Evolutionary conservation across 176 grass and related monocot genomes (phyloP).

Genomic region (Oryza australiensis): DNA sequence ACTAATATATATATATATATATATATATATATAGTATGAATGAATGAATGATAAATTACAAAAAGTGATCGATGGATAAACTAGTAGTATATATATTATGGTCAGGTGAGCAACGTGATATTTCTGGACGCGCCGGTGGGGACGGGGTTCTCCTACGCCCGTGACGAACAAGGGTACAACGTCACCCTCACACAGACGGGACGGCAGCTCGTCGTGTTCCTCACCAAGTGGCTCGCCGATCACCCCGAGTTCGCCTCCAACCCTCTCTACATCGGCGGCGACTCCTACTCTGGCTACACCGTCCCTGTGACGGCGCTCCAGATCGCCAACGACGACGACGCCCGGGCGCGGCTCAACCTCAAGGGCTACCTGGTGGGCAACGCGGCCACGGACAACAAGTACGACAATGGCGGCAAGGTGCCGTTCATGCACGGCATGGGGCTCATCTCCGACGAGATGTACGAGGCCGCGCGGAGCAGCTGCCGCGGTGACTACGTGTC

Average conservation of each 20-base stretch:
- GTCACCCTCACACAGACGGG: conserved; percentile 45
- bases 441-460: conserved; percentile 87
- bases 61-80: no score
- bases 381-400: conserved; percentile 34
- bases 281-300: conserved; percentile 77
- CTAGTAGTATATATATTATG: no score
- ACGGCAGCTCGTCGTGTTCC: conserved; percentile 43
- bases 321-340: conserved; percentile 9
- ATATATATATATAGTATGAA: no score
- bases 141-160: conserved; percentile 71
- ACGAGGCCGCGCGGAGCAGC: conserved; percentile 40
- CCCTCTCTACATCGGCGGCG: conserved; percentile 81
- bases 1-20: no score
- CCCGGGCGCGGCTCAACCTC: conserved; percentile 4
- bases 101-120: conserved; percentile 69
- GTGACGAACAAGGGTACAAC: conserved; percentile 37
- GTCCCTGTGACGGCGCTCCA: conserved; percentile 57
- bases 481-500: conserved; percentile 53
- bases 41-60: no score
- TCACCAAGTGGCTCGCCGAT: conserved; percentile 61
- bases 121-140: conserved; percentile 80
- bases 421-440: conserved; percentile 80
- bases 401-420: conserved; percentile 54
- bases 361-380: conserved; percentile 73
- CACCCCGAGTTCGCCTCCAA: conserved; percentile 62